Percentiles rank a stretch among this genome's conserved stretches.
Evolutionary conservation across 139 green algal genomes (phyloP).

Genomic region (Chlorella sp.): DNA sequence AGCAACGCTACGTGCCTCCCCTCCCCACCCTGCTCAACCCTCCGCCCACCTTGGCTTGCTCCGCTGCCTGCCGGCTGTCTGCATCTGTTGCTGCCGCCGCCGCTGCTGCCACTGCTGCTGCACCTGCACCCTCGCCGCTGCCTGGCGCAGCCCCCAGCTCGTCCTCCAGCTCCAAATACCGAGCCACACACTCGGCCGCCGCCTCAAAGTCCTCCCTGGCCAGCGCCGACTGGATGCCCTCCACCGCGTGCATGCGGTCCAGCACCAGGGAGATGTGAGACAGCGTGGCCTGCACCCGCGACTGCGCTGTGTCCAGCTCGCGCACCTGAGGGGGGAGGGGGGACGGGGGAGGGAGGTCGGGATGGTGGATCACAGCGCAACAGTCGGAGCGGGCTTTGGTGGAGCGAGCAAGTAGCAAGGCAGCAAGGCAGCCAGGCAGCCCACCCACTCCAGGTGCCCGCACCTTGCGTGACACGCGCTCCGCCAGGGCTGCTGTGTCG

Average conservation of each 20-base stretch:
- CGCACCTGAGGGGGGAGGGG: constrained; percentile 10
- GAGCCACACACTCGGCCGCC: constrained; percentile 78
- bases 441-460: no score
- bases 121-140: constrained; percentile 14
- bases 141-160: constrained; percentile 36
- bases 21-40: background rate
- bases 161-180: constrained; percentile 82
- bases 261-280: constrained; percentile 74
- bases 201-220: constrained; percentile 86
- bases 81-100: background rate
- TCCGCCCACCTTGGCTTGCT: constrained; percentile 48
- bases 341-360: background rate
- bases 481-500: constrained; percentile 75
- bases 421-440: no score
- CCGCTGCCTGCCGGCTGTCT: constrained; percentile 58
- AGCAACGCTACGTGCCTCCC: background rate
- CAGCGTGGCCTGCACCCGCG: constrained; percentile 65
- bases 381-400: no score
- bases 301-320: constrained; percentile 83
- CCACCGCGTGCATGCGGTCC: constrained; percentile 79
- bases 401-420: no score
- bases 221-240: constrained; percentile 69
- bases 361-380: no score
- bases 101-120: background rate
- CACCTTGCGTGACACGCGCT: constrained; percentile 88